These are phyloP conservation scores for Calocybe cyanea DNA, from an alignment of 768 basidiomycete species.

Conservation along the genomic window DNA sequence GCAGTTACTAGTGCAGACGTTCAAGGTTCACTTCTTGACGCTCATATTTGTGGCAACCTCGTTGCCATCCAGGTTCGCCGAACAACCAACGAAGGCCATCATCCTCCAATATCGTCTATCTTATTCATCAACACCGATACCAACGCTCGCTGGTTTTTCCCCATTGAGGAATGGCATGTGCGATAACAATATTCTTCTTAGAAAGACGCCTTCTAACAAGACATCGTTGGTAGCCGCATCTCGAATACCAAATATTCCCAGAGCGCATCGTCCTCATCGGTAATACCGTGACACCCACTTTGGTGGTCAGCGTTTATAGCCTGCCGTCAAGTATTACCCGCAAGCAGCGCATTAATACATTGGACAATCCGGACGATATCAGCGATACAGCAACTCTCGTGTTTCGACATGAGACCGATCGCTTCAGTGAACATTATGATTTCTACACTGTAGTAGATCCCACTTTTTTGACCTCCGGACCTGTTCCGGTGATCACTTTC, in stretches of 20 bases:
- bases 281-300: slow-evolving; percentile 17
- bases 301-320: slow-evolving; percentile 27
- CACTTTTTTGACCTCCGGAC: slow-evolving; percentile 7
- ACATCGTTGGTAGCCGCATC: neutral
- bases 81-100: slow-evolving; percentile 12
- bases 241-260: slow-evolving; percentile 28
- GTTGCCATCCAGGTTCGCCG: slow-evolving; percentile 22
- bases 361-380: neutral
- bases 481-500: slow-evolving; percentile 19
- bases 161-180: slow-evolving; percentile 10
- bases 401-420: slow-evolving; percentile 4
- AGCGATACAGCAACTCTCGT: neutral
- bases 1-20: slow-evolving; percentile 13
- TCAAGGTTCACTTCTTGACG: slow-evolving; percentile 21
- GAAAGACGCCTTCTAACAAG: no score
- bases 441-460: slow-evolving; percentile 17
- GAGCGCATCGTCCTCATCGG: slow-evolving; percentile 29
- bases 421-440: slow-evolving; percentile 13
- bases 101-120: slow-evolving; percentile 22
- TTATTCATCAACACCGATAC: slow-evolving; percentile 25
- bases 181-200: no score
- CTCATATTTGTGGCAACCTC: slow-evolving; percentile 22
- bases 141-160: slow-evolving; percentile 9
- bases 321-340: slow-evolving; percentile 18
- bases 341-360: neutral